Base-by-base conservation (phyloP, 345 rosid genomes). In the Brassica incana region DNA sequence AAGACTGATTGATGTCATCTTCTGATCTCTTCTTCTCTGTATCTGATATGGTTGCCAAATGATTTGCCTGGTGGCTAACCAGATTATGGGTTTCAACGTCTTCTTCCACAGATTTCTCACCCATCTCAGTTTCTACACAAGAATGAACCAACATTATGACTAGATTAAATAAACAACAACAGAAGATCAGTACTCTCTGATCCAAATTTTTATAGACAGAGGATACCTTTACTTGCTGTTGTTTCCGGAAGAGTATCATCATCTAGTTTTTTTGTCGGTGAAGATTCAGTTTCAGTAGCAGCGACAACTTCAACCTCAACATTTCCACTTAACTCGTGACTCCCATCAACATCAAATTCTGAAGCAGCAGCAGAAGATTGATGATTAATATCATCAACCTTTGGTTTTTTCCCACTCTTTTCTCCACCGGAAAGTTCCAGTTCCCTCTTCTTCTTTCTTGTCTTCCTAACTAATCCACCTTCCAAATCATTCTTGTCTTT, bases 221-320 rank as follows among this genome's bases (percentile, higher is more conserved):
- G 36, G 8, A 33, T 25, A 78, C 80, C 72, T 32, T 71, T 78
- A 54, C 52, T 72, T 64, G 30, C 0, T 3, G 69, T 32, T 16
- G 27, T 72, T 76, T 77, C 88, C 4, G 60, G 61, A 58, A 75
- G n/a, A 68, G 69, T 45, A 68, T 70, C 86, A 27, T 27, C 30
- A 36, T 23, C 54, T 18, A 10, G 63, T 50, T 80, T 78, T 52
- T 36, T 36, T 36, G 52, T 79, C 8, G 48, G 35, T 77, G 83
- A 73, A 59, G 75, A 77, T 65, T 86, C 80, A 54, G 86, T 65
- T 65, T 86, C 80, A 54, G 86, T 67, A 69, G 35, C 36, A 52
- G 30, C 30, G 4, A 38, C n/a, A 43, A 43, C 50, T 43, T 43
- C 50, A 43, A 43, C 5, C 50, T 43, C 5, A 43, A 43, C 70